These are phyloP conservation scores for Coniochaeta prunicola DNA, from an alignment of 2,329 filamentous ascomycete species.

Conservation along the genomic window DNA sequence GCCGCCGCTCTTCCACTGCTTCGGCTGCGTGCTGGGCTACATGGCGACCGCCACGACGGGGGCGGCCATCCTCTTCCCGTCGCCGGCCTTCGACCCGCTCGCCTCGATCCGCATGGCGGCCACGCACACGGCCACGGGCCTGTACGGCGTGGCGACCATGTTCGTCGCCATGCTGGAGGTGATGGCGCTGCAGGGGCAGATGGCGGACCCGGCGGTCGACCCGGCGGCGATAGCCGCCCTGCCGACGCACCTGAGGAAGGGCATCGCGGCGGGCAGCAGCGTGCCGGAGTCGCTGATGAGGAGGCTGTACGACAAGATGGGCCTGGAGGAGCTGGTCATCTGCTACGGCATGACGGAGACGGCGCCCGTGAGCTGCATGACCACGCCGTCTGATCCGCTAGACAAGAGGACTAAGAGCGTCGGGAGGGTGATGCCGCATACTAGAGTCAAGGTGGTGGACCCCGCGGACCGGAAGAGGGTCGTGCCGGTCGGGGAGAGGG, in stretches of 20 bases:
- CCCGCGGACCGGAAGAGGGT: constrained; percentile 50
- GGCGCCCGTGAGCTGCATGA: constrained; percentile 73
- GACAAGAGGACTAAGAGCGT: constrained; percentile 68
- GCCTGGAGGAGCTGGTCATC: constrained; percentile 77
- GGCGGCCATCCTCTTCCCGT: constrained; percentile 74
- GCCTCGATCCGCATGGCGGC: constrained; percentile 56
- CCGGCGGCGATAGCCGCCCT: constrained; percentile 13
- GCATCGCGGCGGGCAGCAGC: constrained; percentile 82
- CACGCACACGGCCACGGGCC: constrained; percentile 48
- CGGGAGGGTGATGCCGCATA: constrained; percentile 78
- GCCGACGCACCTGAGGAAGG: constrained; percentile 58
- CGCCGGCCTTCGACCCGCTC: constrained; percentile 76
- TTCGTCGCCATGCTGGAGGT: constrained; percentile 81
- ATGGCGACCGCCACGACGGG: constrained; percentile 86
- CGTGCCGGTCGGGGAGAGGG: constrained; percentile 58
- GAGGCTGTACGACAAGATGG: constrained; percentile 64
- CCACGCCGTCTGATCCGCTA: constrained; percentile 66
- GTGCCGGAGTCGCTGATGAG: constrained; percentile 78
- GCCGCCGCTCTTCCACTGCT: constrained; percentile 84
- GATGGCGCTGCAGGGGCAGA: constrained; percentile 41
- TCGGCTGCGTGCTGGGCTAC: constrained; percentile 86
- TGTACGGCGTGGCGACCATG: constrained; percentile 95
- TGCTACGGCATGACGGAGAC: constrained; percentile 98
- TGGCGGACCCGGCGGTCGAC: constrained; percentile 8
- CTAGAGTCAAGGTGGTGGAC: constrained; percentile 67